Conservation (phyloP, 2,329 filamentous ascomycete species). For the Biscogniauxia marginata region DNA sequence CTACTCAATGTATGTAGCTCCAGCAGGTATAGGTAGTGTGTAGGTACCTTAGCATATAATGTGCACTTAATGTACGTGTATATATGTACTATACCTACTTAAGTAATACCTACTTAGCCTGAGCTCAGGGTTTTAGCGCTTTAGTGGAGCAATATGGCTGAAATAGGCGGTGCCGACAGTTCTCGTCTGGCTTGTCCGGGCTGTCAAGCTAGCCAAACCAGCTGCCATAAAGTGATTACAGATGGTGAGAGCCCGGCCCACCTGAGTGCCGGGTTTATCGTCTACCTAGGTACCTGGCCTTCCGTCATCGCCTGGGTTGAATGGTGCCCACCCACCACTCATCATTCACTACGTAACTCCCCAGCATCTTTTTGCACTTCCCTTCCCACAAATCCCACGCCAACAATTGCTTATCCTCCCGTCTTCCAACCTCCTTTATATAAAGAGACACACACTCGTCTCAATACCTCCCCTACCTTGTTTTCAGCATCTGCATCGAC, state of each 20-base stretch:
- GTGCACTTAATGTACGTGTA: background rate
- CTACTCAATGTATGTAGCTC: too few relatives aligned
- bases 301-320: background rate
- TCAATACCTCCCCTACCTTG: background rate
- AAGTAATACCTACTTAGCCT: background rate
- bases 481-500: background rate
- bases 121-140: background rate
- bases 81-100: background rate
- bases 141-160: background rate
- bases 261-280: too few relatives aligned
- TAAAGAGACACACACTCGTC: background rate
- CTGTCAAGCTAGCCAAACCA: background rate
- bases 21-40: background rate
- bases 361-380: background rate
- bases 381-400: background rate
- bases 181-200: background rate
- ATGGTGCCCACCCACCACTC: background rate
- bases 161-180: background rate
- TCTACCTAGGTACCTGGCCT: too few relatives aligned
- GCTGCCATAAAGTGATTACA: background rate
- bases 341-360: background rate
- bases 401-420: background rate
- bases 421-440: background rate
- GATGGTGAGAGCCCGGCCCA: background rate
- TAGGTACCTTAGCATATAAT: too few relatives aligned